phyloP scores from a whole-genome alignment of 306 rosid genomes.

The Rubus idaeus region DNA sequence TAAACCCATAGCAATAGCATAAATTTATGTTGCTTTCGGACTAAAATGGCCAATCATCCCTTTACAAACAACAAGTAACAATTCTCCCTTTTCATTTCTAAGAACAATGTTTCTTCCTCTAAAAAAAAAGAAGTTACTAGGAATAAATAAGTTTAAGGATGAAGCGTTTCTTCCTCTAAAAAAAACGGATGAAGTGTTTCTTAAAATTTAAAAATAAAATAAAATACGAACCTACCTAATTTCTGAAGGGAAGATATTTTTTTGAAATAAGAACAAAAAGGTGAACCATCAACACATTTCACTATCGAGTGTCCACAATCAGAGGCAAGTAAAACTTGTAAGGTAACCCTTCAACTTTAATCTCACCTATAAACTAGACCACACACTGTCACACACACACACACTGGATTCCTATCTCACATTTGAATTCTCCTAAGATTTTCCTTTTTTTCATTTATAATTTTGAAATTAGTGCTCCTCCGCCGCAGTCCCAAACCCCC shows the following conservation, averaged over 20 bases:
- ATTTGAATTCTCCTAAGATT: not conserved
- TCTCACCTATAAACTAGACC: not conserved
- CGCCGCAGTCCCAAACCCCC: not conserved
- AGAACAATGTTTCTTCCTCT: too few relatives aligned
- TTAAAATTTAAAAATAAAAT: too few relatives aligned
- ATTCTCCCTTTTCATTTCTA: too few relatives aligned
- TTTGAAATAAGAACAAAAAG: not conserved
- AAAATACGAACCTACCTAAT: not conserved
- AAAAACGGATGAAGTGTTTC: too few relatives aligned
- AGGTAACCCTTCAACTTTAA: constrained; percentile 23
- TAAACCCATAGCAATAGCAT: too few relatives aligned
- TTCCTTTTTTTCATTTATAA: not conserved
- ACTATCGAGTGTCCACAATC: not conserved
- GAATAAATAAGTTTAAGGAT: too few relatives aligned
- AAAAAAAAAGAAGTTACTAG: too few relatives aligned
- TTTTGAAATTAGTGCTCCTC: too few relatives aligned
- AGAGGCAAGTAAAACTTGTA: constrained; percentile 27
- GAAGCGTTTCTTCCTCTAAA: too few relatives aligned
- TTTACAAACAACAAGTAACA: too few relatives aligned
- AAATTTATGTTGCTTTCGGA: too few relatives aligned
- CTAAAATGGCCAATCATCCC: too few relatives aligned
- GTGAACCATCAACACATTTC: constrained; percentile 7
- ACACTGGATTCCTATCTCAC: not conserved
- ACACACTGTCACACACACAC: not conserved
- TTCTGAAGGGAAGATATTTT: not conserved